Evolutionary conservation across 192 early-diverging fungal genomes (phyloP).

Genomic region (Rhizoclosmatium sp.): DNA sequence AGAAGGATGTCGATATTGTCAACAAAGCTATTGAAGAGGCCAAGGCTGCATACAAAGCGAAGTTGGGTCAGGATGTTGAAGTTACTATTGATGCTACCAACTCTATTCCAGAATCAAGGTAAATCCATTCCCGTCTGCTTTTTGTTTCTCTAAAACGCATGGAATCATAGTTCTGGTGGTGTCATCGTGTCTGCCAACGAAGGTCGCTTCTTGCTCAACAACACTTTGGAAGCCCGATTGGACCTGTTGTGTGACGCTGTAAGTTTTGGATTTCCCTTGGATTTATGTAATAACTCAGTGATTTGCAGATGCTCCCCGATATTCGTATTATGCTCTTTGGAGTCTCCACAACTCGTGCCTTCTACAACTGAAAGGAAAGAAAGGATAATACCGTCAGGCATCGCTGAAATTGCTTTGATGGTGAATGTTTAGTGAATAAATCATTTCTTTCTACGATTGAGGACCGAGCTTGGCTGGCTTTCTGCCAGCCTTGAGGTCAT

Average conservation of each 20-base stretch:
- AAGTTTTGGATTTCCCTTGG: conserved; percentile 6
- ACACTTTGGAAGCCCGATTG: conserved; percentile 92
- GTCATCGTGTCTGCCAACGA: conserved; percentile 79
- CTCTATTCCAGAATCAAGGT: conserved; percentile 74
- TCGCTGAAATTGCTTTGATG: too few species aligned
- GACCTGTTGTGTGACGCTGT: conserved; percentile 75
- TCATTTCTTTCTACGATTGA: conserved; percentile 54
- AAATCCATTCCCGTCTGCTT: neutral
- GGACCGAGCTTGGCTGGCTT: conserved; percentile 82
- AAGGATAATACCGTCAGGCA: neutral
- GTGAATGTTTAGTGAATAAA: neutral
- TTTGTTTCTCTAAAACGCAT: neutral
- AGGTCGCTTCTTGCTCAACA: conserved; percentile 84
- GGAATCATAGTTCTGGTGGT: conserved; percentile 80
- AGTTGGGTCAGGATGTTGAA: conserved; percentile 53
- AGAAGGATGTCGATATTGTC: conserved; percentile 72
- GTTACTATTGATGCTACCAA: conserved; percentile 66
- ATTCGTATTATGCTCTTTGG: conserved; percentile 92
- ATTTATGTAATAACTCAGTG: neutral
- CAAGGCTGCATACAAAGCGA: conserved; percentile 62
- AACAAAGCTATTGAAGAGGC: conserved; percentile 63
- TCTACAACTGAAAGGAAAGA: conserved; percentile 76
- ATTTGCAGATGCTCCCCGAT: conserved; percentile 87
- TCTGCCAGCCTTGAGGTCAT: conserved; percentile 81
- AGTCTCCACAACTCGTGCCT: conserved; percentile 87